phyloP scores from a whole-genome alignment of 2,329 filamentous ascomycete species.

The Chalaropsis ovoidea region DNA sequence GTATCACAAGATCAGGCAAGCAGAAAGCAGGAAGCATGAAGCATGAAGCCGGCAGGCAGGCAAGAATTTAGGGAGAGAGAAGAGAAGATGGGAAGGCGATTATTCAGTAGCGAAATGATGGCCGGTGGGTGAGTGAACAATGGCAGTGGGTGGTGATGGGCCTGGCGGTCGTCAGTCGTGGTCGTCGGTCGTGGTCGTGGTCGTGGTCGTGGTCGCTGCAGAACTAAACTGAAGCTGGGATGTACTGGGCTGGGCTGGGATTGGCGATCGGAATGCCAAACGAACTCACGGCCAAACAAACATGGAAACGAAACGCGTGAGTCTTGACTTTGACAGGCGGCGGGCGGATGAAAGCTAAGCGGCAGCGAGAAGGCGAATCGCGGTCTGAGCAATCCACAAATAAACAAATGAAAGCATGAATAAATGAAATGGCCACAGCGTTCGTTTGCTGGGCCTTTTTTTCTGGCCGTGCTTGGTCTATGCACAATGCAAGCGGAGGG shows the following conservation, averaged over 20 bases:
- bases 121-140: no score
- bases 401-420: background rate
- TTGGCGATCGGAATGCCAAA: background rate
- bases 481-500: background rate
- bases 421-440: background rate
- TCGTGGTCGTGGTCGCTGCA: no score
- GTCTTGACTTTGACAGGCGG: background rate
- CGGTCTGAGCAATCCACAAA: no score
- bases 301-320: conserved; percentile 1
- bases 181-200: no score
- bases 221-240: background rate
- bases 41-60: no score
- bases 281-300: conserved; percentile 14
- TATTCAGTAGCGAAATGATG: no score
- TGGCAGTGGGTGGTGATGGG: no score
- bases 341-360: background rate
- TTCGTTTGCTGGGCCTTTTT: background rate
- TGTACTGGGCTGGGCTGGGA: no score
- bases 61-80: no score
- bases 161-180: background rate
- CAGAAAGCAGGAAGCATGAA: no score
- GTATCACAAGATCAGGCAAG: no score
- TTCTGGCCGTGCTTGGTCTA: background rate
- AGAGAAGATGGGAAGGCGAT: no score
- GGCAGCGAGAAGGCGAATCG: background rate